Percentiles rank a stretch among this genome's conserved stretches.
Evolutionary conservation across 345 rosid genomes (phyloP).

Genomic region (Bruguiera parviflora): DNA sequence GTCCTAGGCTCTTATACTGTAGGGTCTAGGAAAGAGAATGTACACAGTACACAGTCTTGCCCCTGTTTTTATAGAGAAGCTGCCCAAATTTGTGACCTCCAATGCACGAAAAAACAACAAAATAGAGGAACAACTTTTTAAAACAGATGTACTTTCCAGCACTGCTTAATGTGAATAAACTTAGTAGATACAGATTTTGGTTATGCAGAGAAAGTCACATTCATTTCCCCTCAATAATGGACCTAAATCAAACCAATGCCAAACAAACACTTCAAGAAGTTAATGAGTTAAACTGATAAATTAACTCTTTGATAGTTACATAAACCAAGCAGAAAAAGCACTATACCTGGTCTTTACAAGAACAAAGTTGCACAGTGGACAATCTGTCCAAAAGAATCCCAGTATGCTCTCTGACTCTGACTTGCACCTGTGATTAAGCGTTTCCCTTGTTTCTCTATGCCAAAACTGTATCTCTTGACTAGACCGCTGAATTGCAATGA

Average conservation of each 20-base stretch:
- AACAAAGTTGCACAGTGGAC: conserved; percentile 75
- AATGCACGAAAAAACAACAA: too few species aligned
- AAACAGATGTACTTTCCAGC: too few species aligned
- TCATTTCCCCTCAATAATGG: neutral
- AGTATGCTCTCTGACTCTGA: conserved; percentile 78
- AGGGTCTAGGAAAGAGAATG: too few species aligned
- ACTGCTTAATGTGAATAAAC: too few species aligned
- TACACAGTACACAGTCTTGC: too few species aligned
- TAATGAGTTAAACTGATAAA: neutral
- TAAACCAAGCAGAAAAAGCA: conserved; percentile 10
- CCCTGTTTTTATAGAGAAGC: too few species aligned
- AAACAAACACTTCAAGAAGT: neutral
- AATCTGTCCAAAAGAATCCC: conserved; percentile 97
- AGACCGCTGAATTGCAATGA: conserved; percentile 77
- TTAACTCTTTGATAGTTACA: neutral
- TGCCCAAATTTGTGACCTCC: too few species aligned
- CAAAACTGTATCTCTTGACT: conserved; percentile 66
- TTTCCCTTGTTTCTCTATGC: conserved; percentile 69
- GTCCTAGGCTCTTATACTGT: too few species aligned
- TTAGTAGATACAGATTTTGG: too few species aligned
- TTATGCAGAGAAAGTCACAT: too few species aligned
- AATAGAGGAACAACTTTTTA: too few species aligned
- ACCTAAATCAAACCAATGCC: neutral
- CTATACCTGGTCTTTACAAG: conserved; percentile 86
- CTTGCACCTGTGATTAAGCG: conserved; percentile 56